A percentile compares a stretch with the other conserved stretches of the same genome.
Evolutionary conservation across 768 basidiomycete species (phyloP).

Genomic region (Mycena floridula): DNA sequence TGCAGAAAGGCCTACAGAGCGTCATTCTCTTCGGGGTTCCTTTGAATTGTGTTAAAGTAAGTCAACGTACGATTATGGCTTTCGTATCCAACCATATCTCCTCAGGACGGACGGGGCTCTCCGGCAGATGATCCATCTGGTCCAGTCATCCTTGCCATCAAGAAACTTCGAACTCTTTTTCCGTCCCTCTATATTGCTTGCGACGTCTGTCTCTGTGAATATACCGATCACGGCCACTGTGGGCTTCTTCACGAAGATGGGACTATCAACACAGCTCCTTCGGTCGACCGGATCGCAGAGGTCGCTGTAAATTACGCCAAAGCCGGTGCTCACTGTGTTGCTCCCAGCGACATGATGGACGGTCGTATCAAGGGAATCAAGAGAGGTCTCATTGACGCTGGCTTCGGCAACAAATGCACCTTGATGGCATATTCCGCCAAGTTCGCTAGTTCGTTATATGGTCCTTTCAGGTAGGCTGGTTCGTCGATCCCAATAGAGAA

Average conservation of each 20-base stretch:
- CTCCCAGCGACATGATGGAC: slow-evolving; percentile 99
- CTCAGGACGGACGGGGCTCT: slow-evolving; percentile 75
- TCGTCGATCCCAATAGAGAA: not conserved
- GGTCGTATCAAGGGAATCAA: slow-evolving; percentile 91
- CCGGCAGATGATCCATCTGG: slow-evolving; percentile 88
- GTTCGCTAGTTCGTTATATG: slow-evolving; percentile 92
- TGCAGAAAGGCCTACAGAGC: slow-evolving; percentile 83
- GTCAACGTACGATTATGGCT: slow-evolving; percentile 7
- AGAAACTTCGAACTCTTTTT: slow-evolving; percentile 67
- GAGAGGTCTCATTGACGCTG: slow-evolving; percentile 71
- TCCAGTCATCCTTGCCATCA: slow-evolving; percentile 92
- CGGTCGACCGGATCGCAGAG: slow-evolving; percentile 83
- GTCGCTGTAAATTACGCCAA: slow-evolving; percentile 89
- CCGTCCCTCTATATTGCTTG: slow-evolving; percentile 84
- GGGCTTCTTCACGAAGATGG: slow-evolving; percentile 72
- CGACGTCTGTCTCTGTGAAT: slow-evolving; percentile 99
- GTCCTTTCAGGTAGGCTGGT: slow-evolving; percentile 81
- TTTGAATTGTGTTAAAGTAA: slow-evolving; percentile 69
- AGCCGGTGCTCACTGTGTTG: slow-evolving; percentile 97
- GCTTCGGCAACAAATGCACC: slow-evolving; percentile 81
- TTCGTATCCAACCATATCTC: not conserved
- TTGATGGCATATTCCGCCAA: slow-evolving; percentile 98
- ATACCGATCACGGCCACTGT: slow-evolving; percentile 97
- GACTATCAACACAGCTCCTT: slow-evolving; percentile 70
- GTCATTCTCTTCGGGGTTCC: slow-evolving; percentile 97